phyloP scores from a whole-genome alignment of 2,329 filamentous ascomycete species.

The Stemphylium vesicarium region DNA sequence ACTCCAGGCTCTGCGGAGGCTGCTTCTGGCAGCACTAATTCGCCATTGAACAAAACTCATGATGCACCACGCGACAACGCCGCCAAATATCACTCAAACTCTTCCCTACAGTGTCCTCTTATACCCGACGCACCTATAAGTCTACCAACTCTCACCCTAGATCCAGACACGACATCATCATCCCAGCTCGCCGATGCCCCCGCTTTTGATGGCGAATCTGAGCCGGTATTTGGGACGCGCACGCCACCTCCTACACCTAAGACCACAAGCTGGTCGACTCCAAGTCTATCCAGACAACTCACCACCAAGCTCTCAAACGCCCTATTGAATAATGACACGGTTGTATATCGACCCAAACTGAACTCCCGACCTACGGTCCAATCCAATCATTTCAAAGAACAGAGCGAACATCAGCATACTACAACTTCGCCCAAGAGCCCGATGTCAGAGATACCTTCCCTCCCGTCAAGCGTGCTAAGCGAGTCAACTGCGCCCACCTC shows the following conservation, averaged over 20 bases:
- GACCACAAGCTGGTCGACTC: conserved; percentile 38
- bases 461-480: conserved; percentile 38
- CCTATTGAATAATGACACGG: conserved; percentile 39
- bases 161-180: conserved; percentile 25
- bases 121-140: conserved; percentile 19
- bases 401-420: conserved; percentile 4
- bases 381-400: conserved; percentile 15
- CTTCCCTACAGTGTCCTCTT: conserved; percentile 20
- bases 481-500: conserved; percentile 47
- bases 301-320: conserved; percentile 33
- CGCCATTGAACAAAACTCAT: conserved; percentile 20
- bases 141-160: conserved; percentile 17
- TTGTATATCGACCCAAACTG: conserved; percentile 41
- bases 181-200: conserved; percentile 27
- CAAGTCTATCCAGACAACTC: conserved; percentile 37
- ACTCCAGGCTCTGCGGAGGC: conserved; percentile 12
- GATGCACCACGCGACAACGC: conserved; percentile 20
- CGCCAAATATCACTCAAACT: conserved; percentile 4
- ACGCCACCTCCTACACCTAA: conserved; percentile 19
- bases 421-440: conserved; percentile 9
- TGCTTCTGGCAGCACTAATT: conserved; percentile 12
- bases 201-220: conserved; percentile 44
- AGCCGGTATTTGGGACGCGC: conserved; percentile 27
- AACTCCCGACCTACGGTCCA: conserved; percentile 37
- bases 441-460: conserved; percentile 26